Base-by-base conservation (phyloP, 2,329 filamentous ascomycete species). In the Coniochaeta sp. region DNA sequence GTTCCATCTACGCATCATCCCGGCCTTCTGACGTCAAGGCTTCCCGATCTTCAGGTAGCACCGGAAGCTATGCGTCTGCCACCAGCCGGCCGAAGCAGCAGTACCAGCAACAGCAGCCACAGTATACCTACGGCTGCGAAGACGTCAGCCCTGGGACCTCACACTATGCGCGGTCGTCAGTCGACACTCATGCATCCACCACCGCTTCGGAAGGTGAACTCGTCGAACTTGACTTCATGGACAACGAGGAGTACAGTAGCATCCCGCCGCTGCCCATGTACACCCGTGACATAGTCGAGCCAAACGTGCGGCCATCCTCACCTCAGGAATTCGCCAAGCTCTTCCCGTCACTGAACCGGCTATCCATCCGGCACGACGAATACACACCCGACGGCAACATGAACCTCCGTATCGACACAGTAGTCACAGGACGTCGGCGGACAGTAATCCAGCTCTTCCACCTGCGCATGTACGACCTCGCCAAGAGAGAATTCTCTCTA, bases 341-440 rank as follows among this genome's bases (percentile, higher is more conserved):
- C 50, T 99, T 96, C 67, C 92, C 94, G 10, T 95, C 91, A 8
- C 79, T 85, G 58, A 83, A 90, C 65, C 82, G 88, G 52, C 73
- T 97, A 50, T 82, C 82, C 31, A 90, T 99, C 63, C 83, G 87
- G 26, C 92, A 97, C 65, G 94, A 97, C 65, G 90, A 96, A 68
- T 83, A 89, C 48, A 94, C 91, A 0, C 71, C 85, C 4, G 92
- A 99, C 65, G 92, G 92, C 31, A 96, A 96, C 74, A 95, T 96
- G 90, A 97, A 97, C 65, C 77, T 99, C 52, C 85, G 91, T 27
- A 78, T 97, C 53, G 91, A 96, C 65, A 92, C 89, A 6, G 75
- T 87, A 56, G 80, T 89, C 45, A 77, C 78, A 24, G 79, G 79
- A 35, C 80, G 80, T 57, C 80, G 83, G 56, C 82, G 83, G 59